phyloP scores from a whole-genome alignment of 148 eudicot species.

The Linanthus parryae region DNA sequence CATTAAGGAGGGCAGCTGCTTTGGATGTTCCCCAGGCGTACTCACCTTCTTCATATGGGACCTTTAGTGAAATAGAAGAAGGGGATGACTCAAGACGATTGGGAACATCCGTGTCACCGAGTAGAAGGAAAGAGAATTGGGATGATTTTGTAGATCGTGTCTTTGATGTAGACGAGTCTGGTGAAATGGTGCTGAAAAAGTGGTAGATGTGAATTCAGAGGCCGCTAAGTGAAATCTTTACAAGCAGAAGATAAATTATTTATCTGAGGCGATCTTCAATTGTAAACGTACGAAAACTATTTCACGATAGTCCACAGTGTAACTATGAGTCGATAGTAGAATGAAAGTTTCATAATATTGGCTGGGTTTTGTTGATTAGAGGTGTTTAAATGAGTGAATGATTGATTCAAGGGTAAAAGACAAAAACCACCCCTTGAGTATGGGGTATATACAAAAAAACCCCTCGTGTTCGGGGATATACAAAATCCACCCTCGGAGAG shows the following conservation, averaged over 20 bases:
- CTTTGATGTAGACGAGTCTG: conserved; percentile 56
- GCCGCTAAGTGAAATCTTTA: conserved; percentile 3
- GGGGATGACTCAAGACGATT: conserved; percentile 27
- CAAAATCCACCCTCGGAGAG: too few relatives aligned
- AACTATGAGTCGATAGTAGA: too few relatives aligned
- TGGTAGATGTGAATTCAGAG: not conserved
- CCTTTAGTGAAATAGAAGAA: conserved; percentile 42
- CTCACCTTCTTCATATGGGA: conserved; percentile 72
- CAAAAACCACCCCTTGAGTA: too few relatives aligned
- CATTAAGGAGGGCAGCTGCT: conserved; percentile 57
- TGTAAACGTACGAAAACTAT: too few relatives aligned
- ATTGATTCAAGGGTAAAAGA: too few relatives aligned
- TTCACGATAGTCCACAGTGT: too few relatives aligned
- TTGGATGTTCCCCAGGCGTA: conserved; percentile 59
- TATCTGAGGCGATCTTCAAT: not conserved
- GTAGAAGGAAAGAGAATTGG: conserved; percentile 54
- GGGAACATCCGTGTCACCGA: conserved; percentile 25
- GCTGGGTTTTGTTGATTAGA: too few relatives aligned
- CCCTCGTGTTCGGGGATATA: too few relatives aligned
- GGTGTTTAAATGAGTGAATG: too few relatives aligned
- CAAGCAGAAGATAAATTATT: not conserved
- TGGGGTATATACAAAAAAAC: too few relatives aligned
- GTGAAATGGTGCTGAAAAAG: conserved; percentile 38
- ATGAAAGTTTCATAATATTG: too few relatives aligned
- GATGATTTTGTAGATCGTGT: conserved; percentile 44